Evolutionary conservation across 2,329 filamentous ascomycete genomes (phyloP), one percentile per base, ranked within the genome.

Genomic region (Helotiales sp.): DNA sequence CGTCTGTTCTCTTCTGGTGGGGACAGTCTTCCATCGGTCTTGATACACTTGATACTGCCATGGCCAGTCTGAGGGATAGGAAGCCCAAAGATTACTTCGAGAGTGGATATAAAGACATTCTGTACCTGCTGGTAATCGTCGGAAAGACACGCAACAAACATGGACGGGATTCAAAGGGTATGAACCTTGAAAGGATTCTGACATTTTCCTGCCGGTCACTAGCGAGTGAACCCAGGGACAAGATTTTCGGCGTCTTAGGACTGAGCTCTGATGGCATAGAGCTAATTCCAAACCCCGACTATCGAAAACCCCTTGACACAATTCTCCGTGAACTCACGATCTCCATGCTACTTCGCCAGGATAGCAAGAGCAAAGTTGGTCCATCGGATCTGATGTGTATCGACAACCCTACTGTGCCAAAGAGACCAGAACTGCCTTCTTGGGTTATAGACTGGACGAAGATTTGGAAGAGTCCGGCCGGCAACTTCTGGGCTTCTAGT

Each of bases 201-300:
- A 24, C 58, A 15, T 50, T 61, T 20, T 61, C 47, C 32, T 43
- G 50, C 6, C 40, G 58, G 8, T 64, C 63, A 20, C 58, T 63
- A 22, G 64, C 64, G 5, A 66, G 32, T 15, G 64, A 63, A 40
- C 52, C 52, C 10, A 43, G 60, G 28, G 60, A 66, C 37, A 63
- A 63, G 40, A 58, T 66, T 3, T 63, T 63, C 43, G 64, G 34
- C 6, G 37, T 63, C 20, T 26, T 66, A 3, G 59, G 50, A 6
- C 22, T 66, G 11, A 47, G 37, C 24, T 47, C 32, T 28, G 65
- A 67, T 61, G 65, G 65, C 17, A 32, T 32, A 6, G 37, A 47
- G 15, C 22, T 67, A 17, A 60, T 67, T 7, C 61, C 61, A 10
- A 20, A 34, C 4, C 61, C 61, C 13, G 54, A 64, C 26, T 64